Percentiles rank a stretch among this genome's conserved stretches.
These are phyloP conservation scores for Lagenidium giganteum DNA, from an alignment of 352 stramenopile species.

Conservation along the genomic window DNA sequence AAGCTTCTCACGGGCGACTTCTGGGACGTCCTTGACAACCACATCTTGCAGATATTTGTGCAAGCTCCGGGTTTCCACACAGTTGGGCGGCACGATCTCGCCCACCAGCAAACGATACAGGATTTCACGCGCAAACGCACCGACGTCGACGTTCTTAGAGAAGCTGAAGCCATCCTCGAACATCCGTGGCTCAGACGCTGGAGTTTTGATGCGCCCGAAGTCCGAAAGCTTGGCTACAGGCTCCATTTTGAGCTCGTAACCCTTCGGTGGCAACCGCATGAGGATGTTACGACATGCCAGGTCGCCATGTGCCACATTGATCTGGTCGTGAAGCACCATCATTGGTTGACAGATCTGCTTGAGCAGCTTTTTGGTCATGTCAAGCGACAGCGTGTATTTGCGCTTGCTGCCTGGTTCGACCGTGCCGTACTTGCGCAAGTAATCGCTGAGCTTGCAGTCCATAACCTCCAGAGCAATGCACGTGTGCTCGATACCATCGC, in stretches of 20 bases:
- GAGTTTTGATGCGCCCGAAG: slow-evolving; percentile 75
- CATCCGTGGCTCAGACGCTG: slow-evolving; percentile 59
- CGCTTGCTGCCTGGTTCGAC: slow-evolving; percentile 32
- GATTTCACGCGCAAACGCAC: slow-evolving; percentile 73
- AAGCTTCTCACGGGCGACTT: slow-evolving; percentile 43
- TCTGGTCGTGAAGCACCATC: slow-evolving; percentile 72
- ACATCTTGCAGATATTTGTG: slow-evolving; percentile 75
- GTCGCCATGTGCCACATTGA: slow-evolving; percentile 78
- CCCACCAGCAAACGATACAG: slow-evolving; percentile 74
- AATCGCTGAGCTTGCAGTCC: slow-evolving; percentile 86
- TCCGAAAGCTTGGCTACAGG: slow-evolving; percentile 81
- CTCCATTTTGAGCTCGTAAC: slow-evolving; percentile 78
- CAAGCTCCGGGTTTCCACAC: slow-evolving; percentile 63
- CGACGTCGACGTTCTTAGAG: slow-evolving; percentile 80
- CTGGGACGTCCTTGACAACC: slow-evolving; percentile 56
- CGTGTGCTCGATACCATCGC: slow-evolving; percentile 79
- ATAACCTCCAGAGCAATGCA: slow-evolving; percentile 86
- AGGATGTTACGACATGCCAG: slow-evolving; percentile 84
- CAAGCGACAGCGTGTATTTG: slow-evolving; percentile 52
- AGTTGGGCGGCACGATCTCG: slow-evolving; percentile 70
- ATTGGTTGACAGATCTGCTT: slow-evolving; percentile 75
- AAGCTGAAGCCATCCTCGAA: slow-evolving; percentile 75
- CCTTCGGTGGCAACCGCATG: slow-evolving; percentile 69
- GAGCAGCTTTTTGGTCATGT: slow-evolving; percentile 49
- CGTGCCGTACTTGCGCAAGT: slow-evolving; percentile 63